These are phyloP conservation scores for Xylariaceae sp. DNA, from an alignment of 2,329 filamentous ascomycete genomes.

Conservation along the genomic window DNA sequence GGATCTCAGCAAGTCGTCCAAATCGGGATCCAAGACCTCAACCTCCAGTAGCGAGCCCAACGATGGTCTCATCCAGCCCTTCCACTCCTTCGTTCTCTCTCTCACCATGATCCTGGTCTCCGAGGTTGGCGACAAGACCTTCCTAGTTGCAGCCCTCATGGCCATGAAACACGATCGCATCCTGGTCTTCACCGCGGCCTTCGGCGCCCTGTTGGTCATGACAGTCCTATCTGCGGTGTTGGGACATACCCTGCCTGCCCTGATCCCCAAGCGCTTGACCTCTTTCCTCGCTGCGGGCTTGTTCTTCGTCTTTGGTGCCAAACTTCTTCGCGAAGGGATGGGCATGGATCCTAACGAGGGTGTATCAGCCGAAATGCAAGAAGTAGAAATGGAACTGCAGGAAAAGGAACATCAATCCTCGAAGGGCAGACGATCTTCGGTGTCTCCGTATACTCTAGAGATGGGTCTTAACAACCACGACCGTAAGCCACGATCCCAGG, in stretches of 20 bases:
- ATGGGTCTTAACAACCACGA: constrained; percentile 65
- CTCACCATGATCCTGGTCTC: constrained; percentile 97
- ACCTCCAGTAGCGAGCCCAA: constrained; percentile 35
- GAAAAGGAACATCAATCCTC: constrained; percentile 81
- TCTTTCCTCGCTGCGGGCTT: constrained; percentile 78
- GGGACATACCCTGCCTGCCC: constrained; percentile 83
- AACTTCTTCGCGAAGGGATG: constrained; percentile 80
- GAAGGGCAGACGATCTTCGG: constrained; percentile 61
- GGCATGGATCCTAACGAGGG: constrained; percentile 87
- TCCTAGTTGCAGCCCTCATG: constrained; percentile 95
- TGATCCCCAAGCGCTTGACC: constrained; percentile 88
- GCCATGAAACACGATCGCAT: constrained; percentile 96
- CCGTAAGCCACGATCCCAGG: constrained; percentile 68
- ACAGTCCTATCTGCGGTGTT: constrained; percentile 89
- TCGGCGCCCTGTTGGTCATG: constrained; percentile 87
- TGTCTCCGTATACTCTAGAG: constrained; percentile 75
- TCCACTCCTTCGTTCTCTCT: constrained; percentile 87
- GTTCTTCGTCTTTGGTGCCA: constrained; percentile 85
- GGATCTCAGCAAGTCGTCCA: constrained; percentile 44
- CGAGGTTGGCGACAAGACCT: constrained; percentile 97
- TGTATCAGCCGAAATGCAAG: constrained; percentile 94
- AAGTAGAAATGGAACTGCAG: constrained; percentile 89
- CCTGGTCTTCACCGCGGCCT: constrained; percentile 92
- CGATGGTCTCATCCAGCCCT: constrained; percentile 68
- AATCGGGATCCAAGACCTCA: constrained; percentile 29